Conservation (phyloP, 495 filamentous ascomycete genomes). For the Barbatosphaeria neglecta region DNA sequence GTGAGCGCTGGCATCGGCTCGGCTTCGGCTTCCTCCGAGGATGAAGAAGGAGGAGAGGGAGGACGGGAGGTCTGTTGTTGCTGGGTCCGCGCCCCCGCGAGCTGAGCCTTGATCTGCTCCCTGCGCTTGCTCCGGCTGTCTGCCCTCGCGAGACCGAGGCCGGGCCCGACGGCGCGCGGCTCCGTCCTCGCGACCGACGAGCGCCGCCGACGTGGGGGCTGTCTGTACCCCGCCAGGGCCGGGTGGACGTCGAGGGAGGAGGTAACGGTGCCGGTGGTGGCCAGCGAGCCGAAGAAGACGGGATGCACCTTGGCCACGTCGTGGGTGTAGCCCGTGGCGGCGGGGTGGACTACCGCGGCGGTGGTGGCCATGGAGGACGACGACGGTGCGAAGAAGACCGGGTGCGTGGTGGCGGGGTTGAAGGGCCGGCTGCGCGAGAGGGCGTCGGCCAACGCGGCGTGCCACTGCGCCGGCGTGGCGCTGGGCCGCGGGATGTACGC, state of each 20-base stretch:
- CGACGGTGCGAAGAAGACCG: constrained; percentile 24
- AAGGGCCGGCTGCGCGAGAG: constrained; percentile 11
- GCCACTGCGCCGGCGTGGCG: constrained; percentile 12
- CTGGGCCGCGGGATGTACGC: constrained; percentile 6
- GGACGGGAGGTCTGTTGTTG: no score
- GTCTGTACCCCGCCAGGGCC: constrained; percentile 11
- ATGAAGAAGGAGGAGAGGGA: no score
- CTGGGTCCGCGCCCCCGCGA: neutral
- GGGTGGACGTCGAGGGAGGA: constrained; percentile 18
- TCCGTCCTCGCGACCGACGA: neutral
- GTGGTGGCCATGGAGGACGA: no score
- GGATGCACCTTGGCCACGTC: constrained; percentile 19
- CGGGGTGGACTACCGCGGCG: constrained; percentile 2
- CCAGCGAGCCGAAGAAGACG: constrained; percentile 24
- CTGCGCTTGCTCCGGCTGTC: constrained; percentile 4
- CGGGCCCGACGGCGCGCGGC: neutral
- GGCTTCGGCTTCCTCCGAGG: no score
- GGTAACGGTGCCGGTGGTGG: no score
- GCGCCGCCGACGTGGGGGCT: constrained; percentile 10
- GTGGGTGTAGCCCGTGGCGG: constrained; percentile 17
- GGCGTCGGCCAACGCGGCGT: constrained; percentile 12
- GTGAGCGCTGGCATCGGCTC: neutral
- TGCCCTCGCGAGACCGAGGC: constrained; percentile 5
- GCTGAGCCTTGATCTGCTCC: constrained; percentile 5
- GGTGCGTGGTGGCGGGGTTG: constrained; percentile 21